phyloP scores from a whole-genome alignment of 148 eudicot genomes.

The Bassia scoparia region DNA sequence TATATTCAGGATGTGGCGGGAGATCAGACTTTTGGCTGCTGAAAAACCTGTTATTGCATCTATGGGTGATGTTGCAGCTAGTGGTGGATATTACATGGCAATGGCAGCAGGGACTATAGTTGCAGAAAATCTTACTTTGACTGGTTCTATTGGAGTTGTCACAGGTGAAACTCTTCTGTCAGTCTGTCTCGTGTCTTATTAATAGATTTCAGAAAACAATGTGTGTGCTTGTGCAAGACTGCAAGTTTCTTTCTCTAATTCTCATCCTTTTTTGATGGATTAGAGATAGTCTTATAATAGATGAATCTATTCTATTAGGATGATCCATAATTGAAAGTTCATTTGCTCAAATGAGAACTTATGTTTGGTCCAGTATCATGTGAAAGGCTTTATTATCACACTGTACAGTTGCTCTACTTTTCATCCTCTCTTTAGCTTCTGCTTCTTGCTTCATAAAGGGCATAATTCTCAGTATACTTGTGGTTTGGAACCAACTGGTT shows the following conservation, averaged over 20 bases:
- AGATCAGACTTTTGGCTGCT: slow-evolving; percentile 78
- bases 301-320: neutral
- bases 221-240: neutral
- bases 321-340: neutral
- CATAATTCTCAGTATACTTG: neutral
- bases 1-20: slow-evolving; percentile 89
- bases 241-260: neutral
- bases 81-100: slow-evolving; percentile 99
- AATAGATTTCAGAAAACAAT: neutral
- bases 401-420: neutral
- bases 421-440: neutral
- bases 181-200: neutral
- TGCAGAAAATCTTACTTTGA: slow-evolving; percentile 86
- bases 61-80: slow-evolving; percentile 96
- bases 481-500: neutral
- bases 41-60: slow-evolving; percentile 88
- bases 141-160: slow-evolving; percentile 96
- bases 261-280: neutral
- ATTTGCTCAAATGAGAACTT: neutral
- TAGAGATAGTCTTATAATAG: neutral
- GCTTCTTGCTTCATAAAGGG: neutral
- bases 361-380: neutral
- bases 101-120: slow-evolving; percentile 83
- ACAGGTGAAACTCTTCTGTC: slow-evolving; percentile 50
- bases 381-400: neutral